Conservation (phyloP, 1,284 basidiomycete genomes). For the Amylostereum areolatum region DNA sequence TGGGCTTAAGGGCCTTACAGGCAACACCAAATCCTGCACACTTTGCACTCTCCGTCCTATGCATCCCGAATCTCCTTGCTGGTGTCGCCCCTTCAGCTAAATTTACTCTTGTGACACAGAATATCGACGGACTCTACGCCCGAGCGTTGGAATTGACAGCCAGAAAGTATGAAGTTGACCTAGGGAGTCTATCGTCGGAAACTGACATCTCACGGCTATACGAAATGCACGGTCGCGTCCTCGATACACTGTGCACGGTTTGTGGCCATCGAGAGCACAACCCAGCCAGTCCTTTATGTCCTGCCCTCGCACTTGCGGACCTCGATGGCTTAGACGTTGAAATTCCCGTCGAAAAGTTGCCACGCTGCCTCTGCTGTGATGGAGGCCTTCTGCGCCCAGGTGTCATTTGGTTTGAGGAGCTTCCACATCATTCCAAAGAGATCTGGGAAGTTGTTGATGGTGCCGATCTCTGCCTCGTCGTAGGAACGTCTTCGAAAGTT, state of each 20-base stretch:
- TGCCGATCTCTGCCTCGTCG: constrained; percentile 31
- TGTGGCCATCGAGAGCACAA: constrained; percentile 16
- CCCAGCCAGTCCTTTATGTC: constrained; percentile 21
- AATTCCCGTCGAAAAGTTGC: constrained; percentile 25
- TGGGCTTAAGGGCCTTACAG: constrained; percentile 15
- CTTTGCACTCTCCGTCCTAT: constrained; percentile 22
- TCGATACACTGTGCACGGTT: constrained; percentile 17
- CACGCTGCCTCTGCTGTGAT: constrained; percentile 25
- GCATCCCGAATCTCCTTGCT: constrained; percentile 14
- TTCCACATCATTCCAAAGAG: constrained; percentile 18
- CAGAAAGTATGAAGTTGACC: background rate
- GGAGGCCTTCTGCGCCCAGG: constrained; percentile 29
- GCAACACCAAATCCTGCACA: constrained; percentile 31
- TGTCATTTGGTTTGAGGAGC: constrained; percentile 37
- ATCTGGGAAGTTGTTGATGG: constrained; percentile 24
- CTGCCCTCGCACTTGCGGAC: constrained; percentile 21
- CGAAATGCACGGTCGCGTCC: constrained; percentile 33
- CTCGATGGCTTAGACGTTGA: constrained; percentile 11
- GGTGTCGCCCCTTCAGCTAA: constrained; percentile 17
- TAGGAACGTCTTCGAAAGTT: constrained; percentile 34
- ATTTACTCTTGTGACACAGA: constrained; percentile 33
- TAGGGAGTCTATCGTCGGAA: no score
- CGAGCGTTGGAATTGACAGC: constrained; percentile 18
- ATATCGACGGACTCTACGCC: constrained; percentile 31
- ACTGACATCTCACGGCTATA: constrained; percentile 4